Conservation (phyloP, 495 filamentous ascomycete species). For the Neurospora sp. region DNA sequence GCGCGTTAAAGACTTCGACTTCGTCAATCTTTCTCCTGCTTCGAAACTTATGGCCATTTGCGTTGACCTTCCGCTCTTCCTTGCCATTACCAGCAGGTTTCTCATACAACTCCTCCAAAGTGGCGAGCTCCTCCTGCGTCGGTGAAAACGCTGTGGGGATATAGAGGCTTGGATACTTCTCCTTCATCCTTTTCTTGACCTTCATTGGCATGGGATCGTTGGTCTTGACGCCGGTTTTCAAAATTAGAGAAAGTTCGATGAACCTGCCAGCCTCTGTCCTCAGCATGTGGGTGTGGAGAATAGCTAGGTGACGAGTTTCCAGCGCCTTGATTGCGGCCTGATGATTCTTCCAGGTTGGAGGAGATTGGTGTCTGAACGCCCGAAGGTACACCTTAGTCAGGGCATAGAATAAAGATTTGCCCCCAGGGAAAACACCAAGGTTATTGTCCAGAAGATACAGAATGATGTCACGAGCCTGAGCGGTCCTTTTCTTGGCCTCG, state of each 20-base stretch:
- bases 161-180: slow-evolving; percentile 30
- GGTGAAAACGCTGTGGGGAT: slow-evolving; percentile 34
- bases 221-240: slow-evolving; percentile 18
- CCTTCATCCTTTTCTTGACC: slow-evolving; percentile 32
- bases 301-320: slow-evolving; percentile 12
- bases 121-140: slow-evolving; percentile 23
- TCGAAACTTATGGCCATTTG: slow-evolving; percentile 20
- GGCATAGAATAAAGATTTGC: slow-evolving; percentile 63
- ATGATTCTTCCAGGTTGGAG: slow-evolving; percentile 26
- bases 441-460: slow-evolving; percentile 59
- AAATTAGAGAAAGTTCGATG: slow-evolving; percentile 13
- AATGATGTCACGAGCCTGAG: slow-evolving; percentile 47
- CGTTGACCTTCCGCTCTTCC: slow-evolving; percentile 11
- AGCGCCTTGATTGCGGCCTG: slow-evolving; percentile 37
- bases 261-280: slow-evolving; percentile 15
- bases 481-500: slow-evolving; percentile 17
- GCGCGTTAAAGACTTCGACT: slow-evolving; percentile 26
- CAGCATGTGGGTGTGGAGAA: slow-evolving; percentile 22
- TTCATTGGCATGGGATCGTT: slow-evolving; percentile 6
- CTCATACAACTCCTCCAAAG: slow-evolving; percentile 16
- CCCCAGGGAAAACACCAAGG: slow-evolving; percentile 62
- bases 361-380: slow-evolving; percentile 25
- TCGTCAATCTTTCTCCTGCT: slow-evolving; percentile 21
- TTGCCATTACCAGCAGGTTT: slow-evolving; percentile 1
- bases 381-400: slow-evolving; percentile 51